A percentile compares a stretch with the other conserved stretches of the same genome.
phyloP scores from a whole-genome alignment of 768 basidiomycete species.

The Lactarius indigo region DNA sequence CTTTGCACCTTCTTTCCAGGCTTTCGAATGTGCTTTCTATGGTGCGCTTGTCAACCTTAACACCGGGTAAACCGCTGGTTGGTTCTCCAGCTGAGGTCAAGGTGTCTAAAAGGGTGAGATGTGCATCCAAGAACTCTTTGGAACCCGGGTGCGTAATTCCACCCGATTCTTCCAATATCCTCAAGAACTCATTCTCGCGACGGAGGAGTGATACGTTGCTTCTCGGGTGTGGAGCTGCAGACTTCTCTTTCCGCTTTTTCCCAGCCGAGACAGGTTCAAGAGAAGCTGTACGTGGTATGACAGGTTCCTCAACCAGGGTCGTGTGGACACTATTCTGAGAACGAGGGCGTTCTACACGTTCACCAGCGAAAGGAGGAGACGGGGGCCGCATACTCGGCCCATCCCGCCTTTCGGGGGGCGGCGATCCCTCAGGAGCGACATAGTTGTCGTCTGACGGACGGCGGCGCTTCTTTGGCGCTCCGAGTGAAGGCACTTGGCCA shows the following conservation, averaged over 20 bases:
- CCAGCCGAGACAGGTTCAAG: conserved; percentile 13
- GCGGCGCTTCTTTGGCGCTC: conserved; percentile 36
- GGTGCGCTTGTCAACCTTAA: conserved; percentile 72
- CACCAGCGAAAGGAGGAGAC: neutral
- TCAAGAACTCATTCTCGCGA: conserved; percentile 75
- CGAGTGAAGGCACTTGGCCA: conserved; percentile 8
- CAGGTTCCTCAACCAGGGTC: neutral
- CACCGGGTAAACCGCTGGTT: conserved; percentile 65
- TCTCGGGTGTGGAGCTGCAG: conserved; percentile 32
- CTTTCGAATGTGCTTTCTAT: conserved; percentile 54
- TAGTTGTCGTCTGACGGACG: conserved; percentile 32
- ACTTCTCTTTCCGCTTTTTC: conserved; percentile 20
- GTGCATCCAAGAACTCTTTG: conserved; percentile 68
- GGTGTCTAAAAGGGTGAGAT: conserved; percentile 56
- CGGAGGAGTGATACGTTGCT: conserved; percentile 75
- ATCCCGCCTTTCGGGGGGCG: conserved; percentile 22
- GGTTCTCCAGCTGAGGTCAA: conserved; percentile 59
- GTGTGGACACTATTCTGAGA: neutral
- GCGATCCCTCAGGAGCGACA: neutral
- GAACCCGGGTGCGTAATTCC: conserved; percentile 64
- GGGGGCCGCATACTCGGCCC: conserved; percentile 22
- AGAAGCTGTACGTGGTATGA: neutral
- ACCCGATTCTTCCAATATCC: conserved; percentile 58
- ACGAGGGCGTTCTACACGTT: neutral
- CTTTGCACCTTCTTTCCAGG: conserved; percentile 60